phyloP scores from a whole-genome alignment of 495 filamentous ascomycete genomes.

The Penicillium dipodomyicola region DNA sequence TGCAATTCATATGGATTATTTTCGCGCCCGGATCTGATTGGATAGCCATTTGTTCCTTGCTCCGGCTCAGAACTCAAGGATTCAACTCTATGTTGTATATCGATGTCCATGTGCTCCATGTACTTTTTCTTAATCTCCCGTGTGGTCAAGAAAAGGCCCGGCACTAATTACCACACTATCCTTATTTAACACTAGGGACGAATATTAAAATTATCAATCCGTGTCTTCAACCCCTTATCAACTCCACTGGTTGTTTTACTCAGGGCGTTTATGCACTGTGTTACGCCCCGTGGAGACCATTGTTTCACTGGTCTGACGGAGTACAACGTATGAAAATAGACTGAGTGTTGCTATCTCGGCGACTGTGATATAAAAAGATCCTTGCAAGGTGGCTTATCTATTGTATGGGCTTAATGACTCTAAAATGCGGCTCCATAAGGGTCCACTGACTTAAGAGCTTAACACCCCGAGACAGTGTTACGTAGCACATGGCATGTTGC shows the following conservation, averaged over 20 bases:
- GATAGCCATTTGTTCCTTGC: not conserved
- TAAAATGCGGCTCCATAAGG: conserved; percentile 8
- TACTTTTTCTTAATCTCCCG: not conserved
- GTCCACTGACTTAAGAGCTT: conserved; percentile 5
- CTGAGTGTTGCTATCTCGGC: not conserved
- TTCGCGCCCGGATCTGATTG: not conserved
- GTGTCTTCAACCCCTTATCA: not conserved
- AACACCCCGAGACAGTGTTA: not conserved
- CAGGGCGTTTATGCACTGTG: not conserved
- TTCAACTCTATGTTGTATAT: not conserved
- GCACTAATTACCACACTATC: not conserved
- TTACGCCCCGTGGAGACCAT: not conserved
- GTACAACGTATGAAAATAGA: not conserved
- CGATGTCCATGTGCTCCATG: not conserved
- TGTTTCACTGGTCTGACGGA: not conserved
- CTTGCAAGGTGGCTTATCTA: conserved; percentile 14
- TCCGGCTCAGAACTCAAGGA: not conserved
- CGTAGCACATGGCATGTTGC: not conserved
- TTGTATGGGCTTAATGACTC: conserved; percentile 19
- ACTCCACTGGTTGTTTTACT: not conserved
- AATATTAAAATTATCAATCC: not conserved
- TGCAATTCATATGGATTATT: conserved; percentile 1
- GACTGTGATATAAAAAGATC: conserved; percentile 2
- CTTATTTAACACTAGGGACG: not conserved
- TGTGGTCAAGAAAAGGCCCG: not conserved